Conservation (phyloP, 768 basidiomycete species). For the Calocybe cyanea region DNA sequence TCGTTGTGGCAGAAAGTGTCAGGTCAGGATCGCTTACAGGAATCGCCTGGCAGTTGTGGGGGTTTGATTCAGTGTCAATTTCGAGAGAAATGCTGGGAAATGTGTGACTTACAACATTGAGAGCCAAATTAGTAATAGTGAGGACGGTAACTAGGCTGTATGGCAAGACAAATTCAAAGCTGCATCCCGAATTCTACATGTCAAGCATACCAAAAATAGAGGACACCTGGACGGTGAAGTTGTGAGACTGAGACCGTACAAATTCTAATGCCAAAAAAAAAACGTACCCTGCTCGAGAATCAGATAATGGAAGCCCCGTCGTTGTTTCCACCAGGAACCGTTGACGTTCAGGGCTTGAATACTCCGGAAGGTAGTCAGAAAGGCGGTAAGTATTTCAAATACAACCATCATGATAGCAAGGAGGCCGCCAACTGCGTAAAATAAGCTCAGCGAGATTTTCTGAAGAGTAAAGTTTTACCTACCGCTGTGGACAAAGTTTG, state of each 20-base stretch:
- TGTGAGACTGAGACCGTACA: background rate
- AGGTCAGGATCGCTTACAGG: conserved; percentile 12
- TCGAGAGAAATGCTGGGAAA: background rate
- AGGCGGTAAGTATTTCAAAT: conserved; percentile 23
- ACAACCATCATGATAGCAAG: conserved; percentile 26
- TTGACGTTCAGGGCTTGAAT: conserved; percentile 20
- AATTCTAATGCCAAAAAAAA: too few species aligned
- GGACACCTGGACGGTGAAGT: conserved; percentile 14
- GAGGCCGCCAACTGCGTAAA: conserved; percentile 18
- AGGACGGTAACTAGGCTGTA: conserved; percentile 20
- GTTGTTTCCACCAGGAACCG: conserved; percentile 14
- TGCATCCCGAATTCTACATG: too few species aligned
- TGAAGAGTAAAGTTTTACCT: background rate
- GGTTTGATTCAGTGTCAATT: background rate
- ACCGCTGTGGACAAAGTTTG: conserved; percentile 1
- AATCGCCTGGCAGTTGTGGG: conserved; percentile 11
- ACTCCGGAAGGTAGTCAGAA: conserved; percentile 21
- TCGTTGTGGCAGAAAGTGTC: background rate
- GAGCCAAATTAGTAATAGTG: conserved; percentile 20
- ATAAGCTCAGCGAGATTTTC: background rate
- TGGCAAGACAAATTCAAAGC: background rate
- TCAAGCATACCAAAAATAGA: conserved; percentile 24
- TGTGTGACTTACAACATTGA: conserved; percentile 20
- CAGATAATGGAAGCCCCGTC: conserved; percentile 19
- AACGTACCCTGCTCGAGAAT: conserved; percentile 25